Conservation (phyloP, 208 protist species). For the Novymonas esmeraldas region DNA sequence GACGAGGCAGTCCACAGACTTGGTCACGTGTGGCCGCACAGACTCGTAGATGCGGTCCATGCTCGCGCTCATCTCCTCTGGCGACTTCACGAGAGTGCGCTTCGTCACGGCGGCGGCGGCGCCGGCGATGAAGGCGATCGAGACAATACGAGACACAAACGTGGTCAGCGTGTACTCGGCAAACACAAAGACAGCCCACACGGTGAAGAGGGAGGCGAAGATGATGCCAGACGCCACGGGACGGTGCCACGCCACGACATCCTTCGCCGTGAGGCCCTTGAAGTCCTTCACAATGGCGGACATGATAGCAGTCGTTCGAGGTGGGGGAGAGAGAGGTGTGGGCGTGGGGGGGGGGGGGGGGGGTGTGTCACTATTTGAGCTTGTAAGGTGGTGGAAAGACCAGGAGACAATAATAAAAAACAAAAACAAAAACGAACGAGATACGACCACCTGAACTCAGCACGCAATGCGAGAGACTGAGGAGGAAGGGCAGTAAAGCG, state of each 20-base stretch:
- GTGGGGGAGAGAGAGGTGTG: too few relatives aligned
- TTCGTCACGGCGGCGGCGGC: constrained; percentile 43
- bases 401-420: too few relatives aligned
- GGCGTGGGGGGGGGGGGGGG: too few relatives aligned
- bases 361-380: too few relatives aligned
- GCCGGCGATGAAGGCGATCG: constrained; percentile 42
- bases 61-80: constrained; percentile 42
- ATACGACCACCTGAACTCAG: too few relatives aligned
- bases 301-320: too few relatives aligned
- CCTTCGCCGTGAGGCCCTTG: constrained; percentile 42
- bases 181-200: constrained; percentile 62
- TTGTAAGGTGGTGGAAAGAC: too few relatives aligned
- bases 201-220: constrained; percentile 34
- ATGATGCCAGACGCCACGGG: constrained; percentile 59
- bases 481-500: not conserved
- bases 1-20: constrained; percentile 31
- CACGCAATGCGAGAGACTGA: too few relatives aligned
- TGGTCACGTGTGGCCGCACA: constrained; percentile 42
- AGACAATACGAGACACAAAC: constrained; percentile 58
- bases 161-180: constrained; percentile 82
- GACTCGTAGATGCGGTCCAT: constrained; percentile 62
- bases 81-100: constrained; percentile 25
- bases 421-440: too few relatives aligned
- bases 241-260: constrained; percentile 74
- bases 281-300: constrained; percentile 38